Conservation (phyloP, 2,329 filamentous ascomycete species). For the Metarhizium brunneum region DNA sequence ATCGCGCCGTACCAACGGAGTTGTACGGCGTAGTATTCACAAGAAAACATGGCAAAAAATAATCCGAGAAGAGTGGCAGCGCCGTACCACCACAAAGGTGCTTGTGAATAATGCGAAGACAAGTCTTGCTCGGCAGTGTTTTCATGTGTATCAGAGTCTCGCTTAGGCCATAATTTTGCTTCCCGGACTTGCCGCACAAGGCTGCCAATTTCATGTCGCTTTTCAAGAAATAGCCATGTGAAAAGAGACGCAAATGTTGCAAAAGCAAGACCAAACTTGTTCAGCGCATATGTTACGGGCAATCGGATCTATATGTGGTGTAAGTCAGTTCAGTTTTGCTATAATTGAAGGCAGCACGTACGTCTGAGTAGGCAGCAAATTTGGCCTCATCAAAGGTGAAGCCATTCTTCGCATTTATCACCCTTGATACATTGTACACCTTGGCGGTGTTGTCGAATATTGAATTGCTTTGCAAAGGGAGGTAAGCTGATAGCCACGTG, state of each 20-base stretch:
- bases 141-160: not conserved
- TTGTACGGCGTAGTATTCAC: conserved; percentile 21
- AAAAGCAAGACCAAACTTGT: conserved; percentile 43
- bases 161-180: not conserved
- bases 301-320: conserved; percentile 27
- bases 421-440: conserved; percentile 36
- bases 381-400: conserved; percentile 34
- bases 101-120: conserved; percentile 7
- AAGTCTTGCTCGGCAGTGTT: not conserved
- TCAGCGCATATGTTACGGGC: conserved; percentile 32
- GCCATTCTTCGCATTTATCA: conserved; percentile 33
- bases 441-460: conserved; percentile 44
- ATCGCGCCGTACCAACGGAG: conserved; percentile 23
- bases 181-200: not conserved
- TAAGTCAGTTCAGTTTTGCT: not conserved
- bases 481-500: conserved; percentile 40
- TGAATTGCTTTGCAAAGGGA: conserved; percentile 42
- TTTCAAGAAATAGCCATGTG: conserved; percentile 21
- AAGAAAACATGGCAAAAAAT: conserved; percentile 18
- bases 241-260: conserved; percentile 35
- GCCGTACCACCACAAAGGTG: conserved; percentile 19
- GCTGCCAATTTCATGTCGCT: conserved; percentile 14
- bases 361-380: conserved; percentile 43
- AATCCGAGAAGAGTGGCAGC: conserved; percentile 11
- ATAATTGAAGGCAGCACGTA: conserved; percentile 12